Percentiles rank a stretch among this genome's conserved stretches.
Conservation (phyloP, 2,329 filamentous ascomycete genomes). For the Pseudofabraea citricarpa region DNA sequence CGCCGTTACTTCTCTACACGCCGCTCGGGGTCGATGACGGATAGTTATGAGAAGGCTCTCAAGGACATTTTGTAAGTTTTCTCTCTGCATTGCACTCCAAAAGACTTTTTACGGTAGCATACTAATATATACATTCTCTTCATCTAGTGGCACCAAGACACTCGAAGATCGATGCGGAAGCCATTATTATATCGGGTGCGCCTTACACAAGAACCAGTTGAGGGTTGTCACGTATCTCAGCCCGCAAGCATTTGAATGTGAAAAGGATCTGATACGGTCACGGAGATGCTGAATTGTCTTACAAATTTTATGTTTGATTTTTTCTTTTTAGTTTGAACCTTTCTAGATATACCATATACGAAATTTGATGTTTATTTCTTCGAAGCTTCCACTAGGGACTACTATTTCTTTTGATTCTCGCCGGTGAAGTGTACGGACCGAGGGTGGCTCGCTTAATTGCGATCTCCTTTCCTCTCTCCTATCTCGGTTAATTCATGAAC, state of each 20-base stretch:
- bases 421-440: no score
- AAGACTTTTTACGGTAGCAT: background rate
- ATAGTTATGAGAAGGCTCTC: slow-evolving; percentile 18
- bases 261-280: background rate
- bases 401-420: no score
- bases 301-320: no score
- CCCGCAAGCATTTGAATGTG: slow-evolving; percentile 6
- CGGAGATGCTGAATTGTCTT: background rate
- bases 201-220: slow-evolving; percentile 9
- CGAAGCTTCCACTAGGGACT: no score
- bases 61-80: slow-evolving; percentile 15
- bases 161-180: slow-evolving; percentile 9
- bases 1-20: slow-evolving; percentile 16
- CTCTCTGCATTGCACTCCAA: background rate
- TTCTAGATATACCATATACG: no score
- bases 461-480: no score
- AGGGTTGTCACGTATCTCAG: slow-evolving; percentile 13
- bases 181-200: slow-evolving; percentile 13
- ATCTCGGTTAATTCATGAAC: no score
- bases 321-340: no score
- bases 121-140: background rate
- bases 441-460: no score
- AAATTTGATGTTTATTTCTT: no score
- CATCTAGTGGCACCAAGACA: slow-evolving; percentile 8
- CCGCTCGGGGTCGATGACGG: slow-evolving; percentile 11